Evolutionary conservation across 768 basidiomycete species (phyloP).

Genomic region (Mycena galopus): DNA sequence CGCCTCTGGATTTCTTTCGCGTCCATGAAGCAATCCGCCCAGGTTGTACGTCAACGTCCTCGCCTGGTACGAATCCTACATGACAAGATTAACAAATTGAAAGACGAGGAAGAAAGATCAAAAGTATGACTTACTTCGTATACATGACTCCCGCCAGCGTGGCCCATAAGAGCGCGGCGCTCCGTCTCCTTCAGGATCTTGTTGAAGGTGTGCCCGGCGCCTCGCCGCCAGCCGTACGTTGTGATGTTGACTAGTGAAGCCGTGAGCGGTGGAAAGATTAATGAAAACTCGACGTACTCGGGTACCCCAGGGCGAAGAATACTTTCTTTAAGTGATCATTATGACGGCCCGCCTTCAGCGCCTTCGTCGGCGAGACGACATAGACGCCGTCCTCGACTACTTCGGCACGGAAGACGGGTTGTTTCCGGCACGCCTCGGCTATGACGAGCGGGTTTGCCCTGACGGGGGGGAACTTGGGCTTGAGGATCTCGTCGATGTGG

Average conservation of each 20-base stretch:
- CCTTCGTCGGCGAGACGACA: background rate
- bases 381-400: background rate
- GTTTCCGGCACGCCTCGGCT: background rate
- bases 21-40: no score
- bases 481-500: background rate
- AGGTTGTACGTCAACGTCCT: no score
- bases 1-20: no score
- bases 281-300: background rate
- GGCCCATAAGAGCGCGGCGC: background rate
- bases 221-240: background rate
- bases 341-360: background rate
- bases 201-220: background rate
- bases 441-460: background rate
- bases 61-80: no score
- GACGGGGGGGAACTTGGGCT: background rate
- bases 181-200: background rate
- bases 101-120: no score
- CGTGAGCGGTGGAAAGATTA: no score
- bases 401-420: background rate
- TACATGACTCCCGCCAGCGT: background rate
- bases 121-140: no score
- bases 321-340: background rate
- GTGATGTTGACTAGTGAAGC: background rate
- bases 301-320: background rate
- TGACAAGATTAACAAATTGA: no score